These are phyloP conservation scores for Yamagishiella unicocca DNA, from an alignment of 139 green algal genomes.

Conservation along the genomic window DNA sequence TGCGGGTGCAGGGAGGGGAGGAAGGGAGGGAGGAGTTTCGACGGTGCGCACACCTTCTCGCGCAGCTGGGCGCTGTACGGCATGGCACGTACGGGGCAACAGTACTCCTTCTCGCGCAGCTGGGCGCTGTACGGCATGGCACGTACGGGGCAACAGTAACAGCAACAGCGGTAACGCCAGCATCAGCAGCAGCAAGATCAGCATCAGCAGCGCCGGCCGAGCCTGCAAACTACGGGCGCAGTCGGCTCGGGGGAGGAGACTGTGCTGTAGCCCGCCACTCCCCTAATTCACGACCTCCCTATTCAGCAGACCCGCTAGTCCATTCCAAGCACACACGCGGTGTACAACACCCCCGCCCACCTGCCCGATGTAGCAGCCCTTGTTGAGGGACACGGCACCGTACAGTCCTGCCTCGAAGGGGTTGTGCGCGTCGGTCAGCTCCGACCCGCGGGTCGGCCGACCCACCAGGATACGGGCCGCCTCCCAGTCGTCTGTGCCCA, in stretches of 20 bases:
- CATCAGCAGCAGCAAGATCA: background rate
- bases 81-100: no score
- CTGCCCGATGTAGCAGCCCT: constrained; percentile 71
- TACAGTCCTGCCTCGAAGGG: constrained; percentile 86
- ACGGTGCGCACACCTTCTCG: no score
- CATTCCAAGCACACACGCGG: no score
- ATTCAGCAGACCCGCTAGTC: no score
- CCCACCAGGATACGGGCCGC: constrained; percentile 73
- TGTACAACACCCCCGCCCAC: background rate
- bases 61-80: no score
- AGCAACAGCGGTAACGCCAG: background rate
- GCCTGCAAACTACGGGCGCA: no score
- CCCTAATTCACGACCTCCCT: no score
- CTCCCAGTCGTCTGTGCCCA: constrained; percentile 84
- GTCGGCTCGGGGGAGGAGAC: no score
- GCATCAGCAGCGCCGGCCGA: constrained; percentile 67
- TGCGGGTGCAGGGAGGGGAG: constrained; percentile 59
- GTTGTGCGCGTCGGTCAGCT: constrained; percentile 79
- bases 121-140: no score
- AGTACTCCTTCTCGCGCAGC: no score
- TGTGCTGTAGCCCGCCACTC: no score
- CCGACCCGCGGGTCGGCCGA: constrained; percentile 66
- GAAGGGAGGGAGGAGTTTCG: background rate
- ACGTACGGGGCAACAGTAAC: no score
- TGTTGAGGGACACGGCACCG: constrained; percentile 77